Conservation (phyloP, 2,329 filamentous ascomycete genomes). For the Nothomitra cinnamomea region DNA sequence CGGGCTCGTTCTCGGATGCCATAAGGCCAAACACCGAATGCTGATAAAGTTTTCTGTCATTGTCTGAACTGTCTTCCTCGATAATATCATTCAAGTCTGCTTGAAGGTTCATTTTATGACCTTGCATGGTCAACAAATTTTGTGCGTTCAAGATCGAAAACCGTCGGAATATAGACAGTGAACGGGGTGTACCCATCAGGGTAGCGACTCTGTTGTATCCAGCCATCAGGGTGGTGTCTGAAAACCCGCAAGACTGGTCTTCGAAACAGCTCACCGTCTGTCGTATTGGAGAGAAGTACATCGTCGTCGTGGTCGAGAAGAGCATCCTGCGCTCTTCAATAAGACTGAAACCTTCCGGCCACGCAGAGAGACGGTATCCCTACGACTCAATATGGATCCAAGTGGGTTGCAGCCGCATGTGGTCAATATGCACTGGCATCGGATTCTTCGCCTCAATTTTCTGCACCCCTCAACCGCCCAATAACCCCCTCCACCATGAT, state of each 20-base stretch:
- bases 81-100: neutral
- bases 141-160: neutral
- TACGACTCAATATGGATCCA: neutral
- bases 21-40: neutral
- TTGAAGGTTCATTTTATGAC: neutral
- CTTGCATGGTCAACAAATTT: neutral
- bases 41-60: neutral
- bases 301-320: neutral
- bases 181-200: neutral
- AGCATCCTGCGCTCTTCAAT: neutral
- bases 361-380: neutral
- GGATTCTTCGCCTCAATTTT: no score
- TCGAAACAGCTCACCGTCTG: neutral
- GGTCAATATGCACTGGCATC: no score
- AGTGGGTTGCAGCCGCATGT: neutral
- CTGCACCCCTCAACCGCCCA: no score
- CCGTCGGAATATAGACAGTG: neutral
- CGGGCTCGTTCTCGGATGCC: neutral
- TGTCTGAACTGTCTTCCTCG: neutral
- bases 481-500: no score
- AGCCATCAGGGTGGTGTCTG: neutral
- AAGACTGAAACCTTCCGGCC: neutral
- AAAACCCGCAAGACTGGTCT: neutral
- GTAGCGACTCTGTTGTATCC: neutral
- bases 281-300: neutral